Evolutionary conservation across 2,329 filamentous ascomycete species (phyloP), one percentile per base, ranked within the genome.

Genomic region (Pezicula radicicola): DNA sequence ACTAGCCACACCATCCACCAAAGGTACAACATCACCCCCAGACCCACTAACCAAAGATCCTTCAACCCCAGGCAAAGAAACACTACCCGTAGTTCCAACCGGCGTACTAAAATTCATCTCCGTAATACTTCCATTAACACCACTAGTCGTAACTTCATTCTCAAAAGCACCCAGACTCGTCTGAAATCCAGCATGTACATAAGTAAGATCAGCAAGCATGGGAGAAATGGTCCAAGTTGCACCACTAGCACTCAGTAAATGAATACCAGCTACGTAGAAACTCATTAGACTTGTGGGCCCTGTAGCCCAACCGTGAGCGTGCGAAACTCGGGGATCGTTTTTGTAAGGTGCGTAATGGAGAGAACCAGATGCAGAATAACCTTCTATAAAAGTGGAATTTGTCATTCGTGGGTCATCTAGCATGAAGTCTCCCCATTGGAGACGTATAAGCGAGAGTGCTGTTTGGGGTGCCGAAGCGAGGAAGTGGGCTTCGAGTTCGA

Each of bases 391-490:
- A 1, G 70, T 70, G 12, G 55, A 60, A 3, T 66, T 68, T 5
- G 69, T 72, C 63, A 70, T 69, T 5, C 71, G 52, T 66, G 64
- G 41, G 55, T 62, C 30, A 53, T 75, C 68, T 16, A 81, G 66
- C 60, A 84, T 83, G 77, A 79, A 83, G 27, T 45, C 21, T 9
- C 80, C 81, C 81, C 81, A 85, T 53, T 71, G 73, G 10, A 68
- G 67, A 5, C 78, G 75, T 36, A 84, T 76, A 10, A 85, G 71
- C 10, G 77, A 72, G 1, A 85, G 66, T 0, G 80, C 79, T 74
- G 66, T 48, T 74, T 66, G 51, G 72, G 77, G 52, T 4, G 49
- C 21, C 73, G 73, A 60, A 71, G 73, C 72, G 0, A 72, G 53
- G 54, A 73, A 70, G 50, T 78, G 75, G 0, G 72, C 66, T 58